Percentiles rank a stretch among this genome's conserved stretches.
Conservation (phyloP, 2,329 filamentous ascomycete species). For the Exserohilum turcica region DNA sequence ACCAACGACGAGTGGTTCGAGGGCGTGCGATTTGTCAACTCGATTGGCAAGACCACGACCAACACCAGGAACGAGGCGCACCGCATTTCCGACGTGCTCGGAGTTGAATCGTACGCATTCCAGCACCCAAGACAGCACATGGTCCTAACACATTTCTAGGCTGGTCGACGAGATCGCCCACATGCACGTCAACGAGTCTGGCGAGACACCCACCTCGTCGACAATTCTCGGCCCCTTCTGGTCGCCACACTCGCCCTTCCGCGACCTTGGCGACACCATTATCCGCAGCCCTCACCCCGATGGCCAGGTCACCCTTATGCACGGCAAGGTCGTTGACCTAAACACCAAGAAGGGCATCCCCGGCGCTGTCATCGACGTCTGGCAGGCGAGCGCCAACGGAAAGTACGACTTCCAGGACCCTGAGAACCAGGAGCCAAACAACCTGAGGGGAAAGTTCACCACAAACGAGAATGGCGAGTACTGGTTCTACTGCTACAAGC, state of each 20-base stretch:
- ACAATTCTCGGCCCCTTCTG: constrained; percentile 80
- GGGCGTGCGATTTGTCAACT: constrained; percentile 76
- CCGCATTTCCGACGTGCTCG: constrained; percentile 73
- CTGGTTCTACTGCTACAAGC: constrained; percentile 75
- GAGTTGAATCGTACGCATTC: constrained; percentile 68
- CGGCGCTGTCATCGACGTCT: constrained; percentile 75
- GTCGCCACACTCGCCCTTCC: constrained; percentile 75
- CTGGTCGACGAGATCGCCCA: constrained; percentile 71
- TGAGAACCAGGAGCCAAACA: constrained; percentile 71
- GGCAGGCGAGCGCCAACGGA: constrained; percentile 76
- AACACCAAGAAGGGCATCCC: constrained; percentile 69
- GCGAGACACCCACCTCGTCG: constrained; percentile 70
- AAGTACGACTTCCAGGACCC: constrained; percentile 79
- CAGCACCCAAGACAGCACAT: background rate
- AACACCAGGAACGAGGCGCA: constrained; percentile 75
- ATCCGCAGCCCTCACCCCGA: constrained; percentile 64
- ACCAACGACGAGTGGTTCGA: constrained; percentile 77
- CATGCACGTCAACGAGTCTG: constrained; percentile 65
- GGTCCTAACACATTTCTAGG: constrained; percentile 42
- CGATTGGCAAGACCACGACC: constrained; percentile 70
- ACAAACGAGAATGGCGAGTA: constrained; percentile 72
- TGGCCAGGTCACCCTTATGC: constrained; percentile 68
- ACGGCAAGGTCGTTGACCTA: constrained; percentile 69
- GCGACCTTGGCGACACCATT: constrained; percentile 68
- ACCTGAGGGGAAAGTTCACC: constrained; percentile 76